Evolutionary conservation across 345 rosid species (phyloP).

Genomic region (Lagerstroemia speciosa): DNA sequence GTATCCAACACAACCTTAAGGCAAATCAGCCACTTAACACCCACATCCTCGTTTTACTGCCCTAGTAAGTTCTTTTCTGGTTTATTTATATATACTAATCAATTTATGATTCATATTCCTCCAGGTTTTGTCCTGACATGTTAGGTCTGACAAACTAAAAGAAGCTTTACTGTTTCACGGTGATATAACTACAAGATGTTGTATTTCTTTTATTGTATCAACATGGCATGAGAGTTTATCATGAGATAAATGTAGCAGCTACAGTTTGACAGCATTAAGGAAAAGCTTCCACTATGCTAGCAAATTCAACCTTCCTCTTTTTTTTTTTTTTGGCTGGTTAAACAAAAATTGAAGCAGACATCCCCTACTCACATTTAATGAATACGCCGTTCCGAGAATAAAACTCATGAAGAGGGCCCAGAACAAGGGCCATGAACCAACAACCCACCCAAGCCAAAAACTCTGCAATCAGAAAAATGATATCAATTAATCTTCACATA

Average conservation of each 20-base stretch:
- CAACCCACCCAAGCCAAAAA: constrained; percentile 84
- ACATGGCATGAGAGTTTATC: no score
- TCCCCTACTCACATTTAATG: constrained; percentile 63
- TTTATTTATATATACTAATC: neutral
- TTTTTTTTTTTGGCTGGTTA: neutral
- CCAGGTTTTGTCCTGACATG: neutral
- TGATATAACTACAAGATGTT: no score
- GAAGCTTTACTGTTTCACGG: no score
- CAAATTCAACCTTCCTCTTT: neutral
- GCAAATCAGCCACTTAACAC: neutral
- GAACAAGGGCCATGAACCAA: constrained; percentile 89
- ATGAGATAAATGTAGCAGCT: neutral
- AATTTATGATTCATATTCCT: neutral
- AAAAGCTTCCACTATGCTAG: neutral
- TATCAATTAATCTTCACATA: neutral
- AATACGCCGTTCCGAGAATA: constrained; percentile 89
- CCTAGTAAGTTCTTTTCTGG: neutral
- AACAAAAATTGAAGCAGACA: neutral
- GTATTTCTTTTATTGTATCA: no score
- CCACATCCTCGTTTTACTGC: no score
- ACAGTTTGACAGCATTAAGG: neutral
- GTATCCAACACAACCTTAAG: neutral
- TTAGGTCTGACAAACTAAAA: no score
- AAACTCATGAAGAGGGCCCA: constrained; percentile 94
- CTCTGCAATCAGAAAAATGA: constrained; percentile 39